Conservation (phyloP, 768 basidiomycete genomes). For the Pisolithus albus region DNA sequence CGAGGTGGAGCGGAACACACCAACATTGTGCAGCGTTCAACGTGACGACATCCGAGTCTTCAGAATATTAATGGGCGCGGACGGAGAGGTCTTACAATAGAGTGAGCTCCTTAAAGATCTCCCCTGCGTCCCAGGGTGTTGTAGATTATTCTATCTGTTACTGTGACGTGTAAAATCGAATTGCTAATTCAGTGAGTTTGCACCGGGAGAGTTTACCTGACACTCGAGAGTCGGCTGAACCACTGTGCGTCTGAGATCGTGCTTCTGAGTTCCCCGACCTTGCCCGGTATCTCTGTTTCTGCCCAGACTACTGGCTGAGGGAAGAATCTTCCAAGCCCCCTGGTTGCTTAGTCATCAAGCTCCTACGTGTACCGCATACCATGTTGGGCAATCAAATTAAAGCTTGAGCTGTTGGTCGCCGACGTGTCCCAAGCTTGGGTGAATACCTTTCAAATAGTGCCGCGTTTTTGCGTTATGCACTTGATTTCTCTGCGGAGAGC, state of each 20-base stretch:
- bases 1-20: slow-evolving; percentile 9
- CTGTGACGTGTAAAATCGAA: no score
- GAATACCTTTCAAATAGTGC: background rate
- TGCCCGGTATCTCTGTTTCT: background rate
- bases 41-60: slow-evolving; percentile 17
- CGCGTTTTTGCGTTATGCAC: slow-evolving; percentile 10
- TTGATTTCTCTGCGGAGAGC: slow-evolving; percentile 21
- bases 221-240: no score
- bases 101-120: no score
- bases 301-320: background rate
- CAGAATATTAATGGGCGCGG: slow-evolving; percentile 4
- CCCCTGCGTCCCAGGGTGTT: no score
- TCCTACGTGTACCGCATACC: background rate
- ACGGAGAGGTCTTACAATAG: slow-evolving; percentile 5
- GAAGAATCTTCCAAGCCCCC: no score
- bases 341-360: background rate
- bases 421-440: slow-evolving; percentile 5
- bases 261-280: no score
- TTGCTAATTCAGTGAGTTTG: no score
- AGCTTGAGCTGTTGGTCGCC: background rate
- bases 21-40: slow-evolving; percentile 2
- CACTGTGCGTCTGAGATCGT: no score
- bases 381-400: no score
- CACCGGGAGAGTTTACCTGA: no score
- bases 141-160: no score